Base-by-base conservation (phyloP, 106 monocot genomes). In the Dendrobium chrysotoxum region DNA sequence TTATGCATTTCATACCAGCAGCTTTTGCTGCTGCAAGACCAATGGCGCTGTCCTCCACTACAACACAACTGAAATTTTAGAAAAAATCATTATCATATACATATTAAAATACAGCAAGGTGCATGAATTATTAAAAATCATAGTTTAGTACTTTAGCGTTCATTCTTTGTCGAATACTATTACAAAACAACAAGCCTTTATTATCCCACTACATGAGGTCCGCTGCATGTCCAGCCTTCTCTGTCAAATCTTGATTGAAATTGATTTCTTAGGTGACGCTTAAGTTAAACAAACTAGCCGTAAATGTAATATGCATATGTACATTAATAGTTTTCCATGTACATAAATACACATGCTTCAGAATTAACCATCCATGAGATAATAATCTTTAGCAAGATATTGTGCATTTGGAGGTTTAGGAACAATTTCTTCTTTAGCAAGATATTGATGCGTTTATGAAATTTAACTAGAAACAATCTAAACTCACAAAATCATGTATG, bases 1-100 rank as follows among this genome's bases (percentile, higher is more conserved):
- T 80, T 41, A 98, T 98, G 74, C 98, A 98, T 73, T 88, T 98
- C 98, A 98, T 98, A 72, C 95, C 95, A 50, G 98, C 98, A 84
- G 95, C 82, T 87, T 98, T 98, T 18, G 94, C 98, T 45, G 98
- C 98, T 72, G 98, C 81, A 81, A 98, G 91, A 20, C 98, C 98
- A 54, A 98, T 98, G 53, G 89, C 89, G 76, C 98, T 98, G 82
- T 98, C 98, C 81, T 98, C 98, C 28, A 98, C 88, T 25, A 98
- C 98, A 47, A 98, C 91, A 80, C 98, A 98, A 26, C 98, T 98
- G 87, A 80, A 89, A 86, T 74, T 35, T 31, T 17, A 71, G 25
- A 15, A 71, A 16, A 71, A 38, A 38, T 71, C 38, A 67, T 9
- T 67, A 28, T 9, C 4, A 4, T 15, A 61, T 5, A 4, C 64